These are phyloP conservation scores for Alternaria sp. DNA, from an alignment of 2,329 filamentous ascomycete genomes.

Conservation along the genomic window DNA sequence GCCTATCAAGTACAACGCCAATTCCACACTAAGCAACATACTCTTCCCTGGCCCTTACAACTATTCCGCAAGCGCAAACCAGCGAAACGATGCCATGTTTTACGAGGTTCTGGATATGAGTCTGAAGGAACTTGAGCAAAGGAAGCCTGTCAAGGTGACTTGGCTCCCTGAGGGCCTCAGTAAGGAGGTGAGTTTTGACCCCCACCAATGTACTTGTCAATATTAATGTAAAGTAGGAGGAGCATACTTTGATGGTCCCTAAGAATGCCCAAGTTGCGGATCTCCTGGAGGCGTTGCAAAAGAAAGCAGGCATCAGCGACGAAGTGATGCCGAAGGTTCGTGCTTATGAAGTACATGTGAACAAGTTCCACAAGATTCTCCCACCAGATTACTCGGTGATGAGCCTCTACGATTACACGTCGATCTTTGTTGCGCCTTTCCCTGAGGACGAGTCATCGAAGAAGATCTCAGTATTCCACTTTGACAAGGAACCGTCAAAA, in stretches of 20 bases:
- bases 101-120: slow-evolving; percentile 97
- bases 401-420: slow-evolving; percentile 84
- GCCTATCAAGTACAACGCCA: slow-evolving; percentile 75
- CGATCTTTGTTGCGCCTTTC: slow-evolving; percentile 80
- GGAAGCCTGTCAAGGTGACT: slow-evolving; percentile 83
- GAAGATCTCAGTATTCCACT: slow-evolving; percentile 86
- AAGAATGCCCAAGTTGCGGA: slow-evolving; percentile 85
- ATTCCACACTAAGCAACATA: slow-evolving; percentile 78
- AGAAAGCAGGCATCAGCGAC: slow-evolving; percentile 80
- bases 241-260: slow-evolving; percentile 81
- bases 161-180: slow-evolving; percentile 89
- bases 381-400: slow-evolving; percentile 74
- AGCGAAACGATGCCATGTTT: slow-evolving; percentile 80
- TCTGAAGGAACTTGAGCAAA: slow-evolving; percentile 88
- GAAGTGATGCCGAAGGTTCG: slow-evolving; percentile 77
- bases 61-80: slow-evolving; percentile 71
- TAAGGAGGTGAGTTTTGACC: slow-evolving; percentile 73
- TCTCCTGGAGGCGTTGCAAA: slow-evolving; percentile 76
- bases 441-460: slow-evolving; percentile 72
- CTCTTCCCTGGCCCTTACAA: slow-evolving; percentile 75
- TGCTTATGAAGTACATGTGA: slow-evolving; percentile 81
- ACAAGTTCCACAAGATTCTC: slow-evolving; percentile 85
- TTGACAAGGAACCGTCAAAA: slow-evolving; percentile 86
- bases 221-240: slow-evolving; percentile 64
- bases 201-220: background rate